Evolutionary conservation across 495 filamentous ascomycete species (phyloP).

Genomic region (Oleoguttula mirabilis): DNA sequence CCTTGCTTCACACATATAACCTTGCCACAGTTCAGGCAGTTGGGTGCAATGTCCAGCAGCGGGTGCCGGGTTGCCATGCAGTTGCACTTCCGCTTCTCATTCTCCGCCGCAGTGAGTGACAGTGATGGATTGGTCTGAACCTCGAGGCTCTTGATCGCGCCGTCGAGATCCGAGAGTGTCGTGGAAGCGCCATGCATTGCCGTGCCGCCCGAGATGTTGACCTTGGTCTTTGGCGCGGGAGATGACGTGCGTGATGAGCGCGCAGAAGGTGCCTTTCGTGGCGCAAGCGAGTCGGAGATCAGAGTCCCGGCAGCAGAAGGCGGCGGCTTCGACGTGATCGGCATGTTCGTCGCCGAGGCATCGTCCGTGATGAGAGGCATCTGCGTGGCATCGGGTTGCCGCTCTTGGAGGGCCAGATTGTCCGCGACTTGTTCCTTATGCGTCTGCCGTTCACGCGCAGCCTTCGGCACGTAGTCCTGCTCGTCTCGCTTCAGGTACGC

Average conservation of each 20-base stretch:
- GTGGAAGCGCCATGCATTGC: constrained; percentile 67
- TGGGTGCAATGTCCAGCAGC: constrained; percentile 73
- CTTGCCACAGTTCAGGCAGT: constrained; percentile 87
- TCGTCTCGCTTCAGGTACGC: constrained; percentile 52
- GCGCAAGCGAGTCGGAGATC: constrained; percentile 50
- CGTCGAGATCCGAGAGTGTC: constrained; percentile 70
- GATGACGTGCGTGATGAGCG: constrained; percentile 37
- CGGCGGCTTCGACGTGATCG: constrained; percentile 39
- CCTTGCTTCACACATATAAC: constrained; percentile 95
- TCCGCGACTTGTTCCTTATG: constrained; percentile 19
- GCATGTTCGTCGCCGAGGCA: constrained; percentile 25
- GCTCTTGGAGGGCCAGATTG: constrained; percentile 30
- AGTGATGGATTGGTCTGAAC: constrained; percentile 74
- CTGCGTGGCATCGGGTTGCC: constrained; percentile 30
- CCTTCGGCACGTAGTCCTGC: constrained; percentile 46
- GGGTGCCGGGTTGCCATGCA: constrained; percentile 81
- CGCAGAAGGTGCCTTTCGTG: constrained; percentile 33
- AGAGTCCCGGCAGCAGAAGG: constrained; percentile 63
- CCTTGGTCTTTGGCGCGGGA: constrained; percentile 41
- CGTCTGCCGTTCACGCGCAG: constrained; percentile 29
- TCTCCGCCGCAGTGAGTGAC: constrained; percentile 28
- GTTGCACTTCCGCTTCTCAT: constrained; percentile 52
- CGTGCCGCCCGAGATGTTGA: constrained; percentile 56
- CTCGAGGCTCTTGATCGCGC: constrained; percentile 82
- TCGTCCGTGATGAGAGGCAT: constrained; percentile 24